Percentiles rank a stretch among this genome's conserved stretches.
Conservation (phyloP, 2,329 filamentous ascomycete species). For the Phialophora chinensis region DNA sequence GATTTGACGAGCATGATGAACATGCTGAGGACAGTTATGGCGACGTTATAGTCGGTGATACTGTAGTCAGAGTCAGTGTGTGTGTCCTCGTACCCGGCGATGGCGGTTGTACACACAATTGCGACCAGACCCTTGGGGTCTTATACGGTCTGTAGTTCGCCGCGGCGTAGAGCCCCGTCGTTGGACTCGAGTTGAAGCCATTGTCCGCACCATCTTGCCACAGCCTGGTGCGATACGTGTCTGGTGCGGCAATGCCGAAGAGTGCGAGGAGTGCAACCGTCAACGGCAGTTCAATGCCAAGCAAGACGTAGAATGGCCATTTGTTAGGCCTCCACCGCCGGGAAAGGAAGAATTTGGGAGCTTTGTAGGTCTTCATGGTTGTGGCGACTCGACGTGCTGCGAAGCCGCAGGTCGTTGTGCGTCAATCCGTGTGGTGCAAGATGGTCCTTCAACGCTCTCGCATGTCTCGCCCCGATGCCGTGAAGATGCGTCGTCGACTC, state of each 20-base stretch:
- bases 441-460: constrained; percentile 12
- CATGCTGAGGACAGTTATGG: constrained; percentile 65
- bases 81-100: not conserved
- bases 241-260: constrained; percentile 66
- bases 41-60: constrained; percentile 66
- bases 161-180: constrained; percentile 61
- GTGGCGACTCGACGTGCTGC: constrained; percentile 1
- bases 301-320: constrained; percentile 56
- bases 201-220: constrained; percentile 67
- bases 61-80: constrained; percentile 47
- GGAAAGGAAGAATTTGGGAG: constrained; percentile 53
- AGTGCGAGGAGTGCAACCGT: constrained; percentile 64
- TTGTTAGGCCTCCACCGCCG: constrained; percentile 60
- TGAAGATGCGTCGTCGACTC: constrained; percentile 2
- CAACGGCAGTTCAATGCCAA: constrained; percentile 62
- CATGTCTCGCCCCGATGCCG: constrained; percentile 22
- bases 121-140: constrained; percentile 64
- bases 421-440: constrained; percentile 4
- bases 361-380: constrained; percentile 10
- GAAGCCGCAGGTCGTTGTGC: constrained; percentile 5
- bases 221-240: constrained; percentile 65
- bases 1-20: constrained; percentile 66
- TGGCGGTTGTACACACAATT: constrained; percentile 56
- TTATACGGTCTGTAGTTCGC: constrained; percentile 64
- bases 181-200: constrained; percentile 68